Conservation (phyloP, 176 grass and related monocot genomes). For the Hyparrhenia diplandra region DNA sequence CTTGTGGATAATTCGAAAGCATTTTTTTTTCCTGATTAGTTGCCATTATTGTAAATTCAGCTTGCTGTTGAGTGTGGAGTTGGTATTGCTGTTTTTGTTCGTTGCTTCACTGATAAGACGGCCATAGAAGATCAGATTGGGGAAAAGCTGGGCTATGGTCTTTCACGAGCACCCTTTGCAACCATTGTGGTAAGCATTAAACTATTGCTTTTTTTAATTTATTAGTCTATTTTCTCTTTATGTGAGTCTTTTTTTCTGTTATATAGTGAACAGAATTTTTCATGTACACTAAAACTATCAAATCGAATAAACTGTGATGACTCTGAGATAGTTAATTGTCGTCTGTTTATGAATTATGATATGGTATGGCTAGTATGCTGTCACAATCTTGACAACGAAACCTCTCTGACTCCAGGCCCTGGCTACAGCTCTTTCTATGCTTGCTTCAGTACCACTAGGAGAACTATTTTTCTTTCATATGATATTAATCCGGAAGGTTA, state of each 20-base stretch:
- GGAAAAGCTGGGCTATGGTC: slow-evolving; percentile 89
- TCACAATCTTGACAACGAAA: slow-evolving; percentile 3
- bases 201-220: not conserved
- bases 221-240: not conserved
- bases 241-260: not conserved
- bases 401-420: slow-evolving; percentile 50
- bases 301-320: not conserved
- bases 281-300: not conserved
- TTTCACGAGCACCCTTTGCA: slow-evolving; percentile 85
- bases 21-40: slow-evolving; percentile 29
- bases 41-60: slow-evolving; percentile 17
- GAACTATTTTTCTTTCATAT: slow-evolving; percentile 99
- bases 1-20: slow-evolving; percentile 35
- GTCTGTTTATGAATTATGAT: not conserved
- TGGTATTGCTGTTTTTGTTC: slow-evolving; percentile 86
- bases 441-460: slow-evolving; percentile 75
- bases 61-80: slow-evolving; percentile 77
- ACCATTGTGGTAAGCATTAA: slow-evolving; percentile 67
- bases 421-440: slow-evolving; percentile 66
- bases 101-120: slow-evolving; percentile 76
- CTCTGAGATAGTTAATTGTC: not conserved
- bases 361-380: not conserved
- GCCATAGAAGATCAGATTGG: slow-evolving; percentile 64
- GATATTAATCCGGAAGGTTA: slow-evolving; percentile 90
- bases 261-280: not conserved